Evolutionary conservation across 179 eudicot genomes (phyloP).

Genomic region (Pouteria campechiana): DNA sequence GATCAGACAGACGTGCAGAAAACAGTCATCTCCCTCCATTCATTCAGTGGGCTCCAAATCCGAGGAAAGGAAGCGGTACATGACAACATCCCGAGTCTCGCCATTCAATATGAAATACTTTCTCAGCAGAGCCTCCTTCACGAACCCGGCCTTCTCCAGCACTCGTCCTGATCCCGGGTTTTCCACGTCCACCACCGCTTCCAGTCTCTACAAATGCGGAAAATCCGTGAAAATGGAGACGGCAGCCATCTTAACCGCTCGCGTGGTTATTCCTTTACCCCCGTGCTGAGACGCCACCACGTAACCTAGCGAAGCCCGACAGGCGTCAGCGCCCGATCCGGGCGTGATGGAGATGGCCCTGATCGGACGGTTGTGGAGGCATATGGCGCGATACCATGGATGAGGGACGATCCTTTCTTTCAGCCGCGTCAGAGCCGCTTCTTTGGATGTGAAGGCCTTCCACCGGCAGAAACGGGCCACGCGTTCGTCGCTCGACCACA

Average conservation of each 20-base stretch:
- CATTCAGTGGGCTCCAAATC: too few species aligned
- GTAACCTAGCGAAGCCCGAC: constrained; percentile 31
- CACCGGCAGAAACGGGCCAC: constrained; percentile 33
- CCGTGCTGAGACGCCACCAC: constrained; percentile 26
- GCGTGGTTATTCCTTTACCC: constrained; percentile 36
- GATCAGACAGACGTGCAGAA: too few species aligned
- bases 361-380: constrained; percentile 24
- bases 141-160: constrained; percentile 28
- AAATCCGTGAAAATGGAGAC: constrained; percentile 16
- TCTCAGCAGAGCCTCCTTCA: constrained; percentile 28
- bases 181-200: constrained; percentile 24
- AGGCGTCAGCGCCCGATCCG: neutral
- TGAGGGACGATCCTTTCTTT: constrained; percentile 13
- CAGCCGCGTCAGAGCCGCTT: constrained; percentile 23
- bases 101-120: constrained; percentile 19
- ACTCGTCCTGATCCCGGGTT: constrained; percentile 29
- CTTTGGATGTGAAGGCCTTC: constrained; percentile 24
- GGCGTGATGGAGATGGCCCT: constrained; percentile 25
- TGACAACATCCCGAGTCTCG: constrained; percentile 10
- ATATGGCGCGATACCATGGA: constrained; percentile 43
- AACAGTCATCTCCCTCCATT: too few species aligned
- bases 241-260: constrained; percentile 24
- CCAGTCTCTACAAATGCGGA: constrained; percentile 28
- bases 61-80: constrained; percentile 18
- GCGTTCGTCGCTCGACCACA: constrained; percentile 34